A percentile compares a stretch with the other conserved stretches of the same genome.
Evolutionary conservation across 805 yeast species (phyloP).

Genomic region (Metschnikowia shivogae): DNA sequence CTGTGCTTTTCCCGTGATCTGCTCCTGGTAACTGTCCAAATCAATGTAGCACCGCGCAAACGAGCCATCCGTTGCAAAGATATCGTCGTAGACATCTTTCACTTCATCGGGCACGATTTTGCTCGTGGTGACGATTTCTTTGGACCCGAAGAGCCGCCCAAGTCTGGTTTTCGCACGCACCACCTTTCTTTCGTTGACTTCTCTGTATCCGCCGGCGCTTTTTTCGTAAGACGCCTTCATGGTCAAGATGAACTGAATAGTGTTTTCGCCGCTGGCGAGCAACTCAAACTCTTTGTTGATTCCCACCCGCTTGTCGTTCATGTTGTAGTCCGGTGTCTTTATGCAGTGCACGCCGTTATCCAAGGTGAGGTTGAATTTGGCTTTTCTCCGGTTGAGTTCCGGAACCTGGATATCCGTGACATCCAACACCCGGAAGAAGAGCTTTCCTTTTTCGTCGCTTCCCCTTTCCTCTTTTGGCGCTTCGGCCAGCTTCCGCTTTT

Average conservation of each 20-base stretch:
- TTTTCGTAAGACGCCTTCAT: conserved; percentile 60
- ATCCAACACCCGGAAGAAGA: conserved; percentile 49
- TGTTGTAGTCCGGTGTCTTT: conserved; percentile 52
- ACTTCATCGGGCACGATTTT: conserved; percentile 50
- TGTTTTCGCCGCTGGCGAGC: conserved; percentile 46
- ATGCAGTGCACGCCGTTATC: conserved; percentile 84
- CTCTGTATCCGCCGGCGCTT: conserved; percentile 49
- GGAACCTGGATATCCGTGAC: conserved; percentile 46
- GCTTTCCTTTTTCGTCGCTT: conserved; percentile 45
- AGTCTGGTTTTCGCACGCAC: conserved; percentile 42
- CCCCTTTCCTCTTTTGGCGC: background rate
- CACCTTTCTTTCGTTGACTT: conserved; percentile 55
- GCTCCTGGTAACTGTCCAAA: conserved; percentile 54
- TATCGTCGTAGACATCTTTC: conserved; percentile 56
- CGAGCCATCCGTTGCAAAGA: conserved; percentile 83
- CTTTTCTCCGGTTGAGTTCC: conserved; percentile 41
- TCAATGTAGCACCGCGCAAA: conserved; percentile 74
- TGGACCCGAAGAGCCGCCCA: conserved; percentile 46
- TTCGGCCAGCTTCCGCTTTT: background rate
- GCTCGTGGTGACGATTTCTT: conserved; percentile 45
- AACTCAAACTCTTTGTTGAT: conserved; percentile 78
- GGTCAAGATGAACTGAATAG: conserved; percentile 65
- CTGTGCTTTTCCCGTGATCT: conserved; percentile 49
- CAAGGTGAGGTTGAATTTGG: conserved; percentile 49
- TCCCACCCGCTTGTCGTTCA: conserved; percentile 28